A percentile compares a stretch with the other conserved stretches of the same genome.
phyloP scores from a whole-genome alignment of 1,139 yeast species.

The Magnusiomyces fungicola region DNA sequence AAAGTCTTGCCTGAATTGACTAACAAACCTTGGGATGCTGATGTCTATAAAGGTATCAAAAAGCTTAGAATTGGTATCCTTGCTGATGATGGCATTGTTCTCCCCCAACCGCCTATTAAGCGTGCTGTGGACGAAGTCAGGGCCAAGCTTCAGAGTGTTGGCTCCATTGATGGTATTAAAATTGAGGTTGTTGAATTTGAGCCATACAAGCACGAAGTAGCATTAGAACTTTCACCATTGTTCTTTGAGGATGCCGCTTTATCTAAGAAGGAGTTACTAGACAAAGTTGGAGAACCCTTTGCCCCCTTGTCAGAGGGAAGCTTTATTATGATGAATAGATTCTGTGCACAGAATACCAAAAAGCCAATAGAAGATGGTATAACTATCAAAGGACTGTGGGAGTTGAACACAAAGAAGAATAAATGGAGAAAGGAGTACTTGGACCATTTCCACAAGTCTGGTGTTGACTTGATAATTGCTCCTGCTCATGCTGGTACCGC shows the following conservation, averaged over 20 bases:
- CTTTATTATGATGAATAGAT: too few species aligned
- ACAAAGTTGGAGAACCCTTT: not conserved
- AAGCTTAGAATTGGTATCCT: not conserved
- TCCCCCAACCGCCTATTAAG: not conserved
- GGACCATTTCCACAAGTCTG: conserved; percentile 40
- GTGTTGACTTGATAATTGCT: conserved; percentile 58
- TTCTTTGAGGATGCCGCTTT: not conserved
- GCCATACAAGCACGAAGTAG: not conserved
- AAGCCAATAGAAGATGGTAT: conserved; percentile 21
- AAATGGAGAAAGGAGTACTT: conserved; percentile 30
- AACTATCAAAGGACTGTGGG: conserved; percentile 34
- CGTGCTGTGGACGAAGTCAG: not conserved
- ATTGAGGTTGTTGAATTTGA: conserved; percentile 3
- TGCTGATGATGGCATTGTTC: not conserved
- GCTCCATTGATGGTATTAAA: not conserved
- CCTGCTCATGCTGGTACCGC: conserved; percentile 71
- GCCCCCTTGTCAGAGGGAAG: not conserved
- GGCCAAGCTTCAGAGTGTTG: not conserved
- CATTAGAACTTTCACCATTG: too few species aligned
- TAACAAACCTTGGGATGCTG: conserved; percentile 43
- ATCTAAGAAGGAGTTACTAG: not conserved
- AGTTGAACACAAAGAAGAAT: conserved; percentile 29
- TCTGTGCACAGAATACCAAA: conserved; percentile 10
- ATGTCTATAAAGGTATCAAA: conserved; percentile 21
- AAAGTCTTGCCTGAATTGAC: conserved; percentile 42